These are phyloP conservation scores for Leptographium lundbergii DNA, from an alignment of 2,329 filamentous ascomycete genomes.

Conservation along the genomic window DNA sequence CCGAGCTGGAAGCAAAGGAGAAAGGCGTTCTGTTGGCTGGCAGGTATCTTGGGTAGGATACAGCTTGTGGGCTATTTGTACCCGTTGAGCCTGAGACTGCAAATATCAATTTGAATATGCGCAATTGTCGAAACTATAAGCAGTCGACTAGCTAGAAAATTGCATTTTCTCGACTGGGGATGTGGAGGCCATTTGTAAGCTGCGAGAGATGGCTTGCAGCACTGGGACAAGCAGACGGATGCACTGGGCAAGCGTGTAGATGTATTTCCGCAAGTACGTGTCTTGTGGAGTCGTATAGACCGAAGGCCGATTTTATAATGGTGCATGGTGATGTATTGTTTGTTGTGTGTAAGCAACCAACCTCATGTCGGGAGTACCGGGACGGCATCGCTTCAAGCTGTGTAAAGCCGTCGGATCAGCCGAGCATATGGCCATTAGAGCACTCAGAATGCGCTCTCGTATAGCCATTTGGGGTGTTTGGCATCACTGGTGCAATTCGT, in stretches of 20 bases:
- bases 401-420: not conserved
- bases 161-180: not conserved
- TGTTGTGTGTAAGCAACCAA: not conserved
- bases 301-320: not conserved
- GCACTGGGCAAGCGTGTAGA: not conserved
- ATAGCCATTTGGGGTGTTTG: no score
- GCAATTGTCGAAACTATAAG: not conserved
- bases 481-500: no score
- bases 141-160: not conserved
- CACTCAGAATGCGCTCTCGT: no score
- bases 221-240: not conserved
- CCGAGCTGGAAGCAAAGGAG: not conserved
- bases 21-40: not conserved
- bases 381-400: not conserved
- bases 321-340: not conserved
- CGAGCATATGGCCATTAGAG: no score
- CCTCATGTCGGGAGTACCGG: not conserved
- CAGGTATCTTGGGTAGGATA: slow-evolving; percentile 1
- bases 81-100: not conserved
- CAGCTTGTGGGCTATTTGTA: not conserved
- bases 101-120: not conserved
- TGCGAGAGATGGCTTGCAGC: not conserved
- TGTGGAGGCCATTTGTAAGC: no score
- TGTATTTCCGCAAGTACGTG: not conserved
- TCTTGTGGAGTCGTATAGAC: not conserved